Base-by-base conservation (phyloP, 148 eudicot species). In the Tetragonia tetragonoides region DNA sequence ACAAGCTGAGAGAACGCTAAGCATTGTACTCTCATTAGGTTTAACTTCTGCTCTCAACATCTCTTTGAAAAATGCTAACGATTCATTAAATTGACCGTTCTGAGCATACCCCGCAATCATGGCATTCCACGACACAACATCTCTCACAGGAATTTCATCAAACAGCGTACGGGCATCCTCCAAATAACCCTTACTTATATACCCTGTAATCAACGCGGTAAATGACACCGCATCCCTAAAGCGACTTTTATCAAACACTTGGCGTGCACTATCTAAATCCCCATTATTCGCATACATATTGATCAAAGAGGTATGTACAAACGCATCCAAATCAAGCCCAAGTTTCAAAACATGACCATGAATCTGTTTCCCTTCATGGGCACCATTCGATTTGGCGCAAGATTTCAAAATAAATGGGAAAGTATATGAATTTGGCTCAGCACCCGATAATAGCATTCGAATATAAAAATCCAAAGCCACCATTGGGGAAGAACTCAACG, bases 61-160 rank as follows among this genome's bases (percentile, higher is more conserved):
- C 75, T 83, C 85, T 54, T 62, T n/a, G 76, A 87, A 91, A n/a
- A 89, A 53, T 5, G 64, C 76, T 66, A 91, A 73, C 5, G 86
- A 82, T 72, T 88, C 81, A 28, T 76, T 77, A 67, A 74, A 78
- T 44, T 38, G 74, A 59, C 87, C 83, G 5, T 81, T 75, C 79
- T 77, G 86, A 1, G 81, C 88, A 79, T 88, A 88, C 23, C 90
- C 95, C 21, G 89, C 85, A 69, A 91, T 88, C 87, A 88, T 82
- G 6, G 93, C 88, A 80, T 91, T 91, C 96, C 96, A 91, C 15
- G 90, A 85, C 40, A 91, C 93, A 71, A 88, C 85, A 83, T 91
- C 90, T 73, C 86, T 89, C 21, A 79, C 86, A 70, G 83, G 85
- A 85, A 85, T 88, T 83, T 88, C 89, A 80, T 84, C 93, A 68